These are phyloP conservation scores for Pisolithus orientalis DNA, from an alignment of 768 basidiomycete species.

Conservation along the genomic window DNA sequence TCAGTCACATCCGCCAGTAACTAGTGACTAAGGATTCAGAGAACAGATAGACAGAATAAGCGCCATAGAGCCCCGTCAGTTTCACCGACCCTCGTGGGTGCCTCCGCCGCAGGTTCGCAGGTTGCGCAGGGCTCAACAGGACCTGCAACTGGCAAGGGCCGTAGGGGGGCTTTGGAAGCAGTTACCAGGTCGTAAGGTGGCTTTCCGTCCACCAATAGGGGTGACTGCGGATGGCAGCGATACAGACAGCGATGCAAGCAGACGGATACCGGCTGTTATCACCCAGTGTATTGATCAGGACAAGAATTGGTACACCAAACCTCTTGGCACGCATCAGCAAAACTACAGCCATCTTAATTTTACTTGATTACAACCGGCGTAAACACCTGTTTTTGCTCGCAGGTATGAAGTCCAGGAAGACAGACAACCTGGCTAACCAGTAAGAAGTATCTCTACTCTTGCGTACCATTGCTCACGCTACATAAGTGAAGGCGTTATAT, in stretches of 20 bases:
- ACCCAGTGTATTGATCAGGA: slow-evolving; percentile 65
- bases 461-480: neutral
- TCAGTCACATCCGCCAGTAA: no score
- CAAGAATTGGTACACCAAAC: slow-evolving; percentile 50
- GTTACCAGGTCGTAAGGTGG: slow-evolving; percentile 73
- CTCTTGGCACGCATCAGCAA: neutral
- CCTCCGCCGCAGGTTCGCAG: slow-evolving; percentile 16
- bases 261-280: slow-evolving; percentile 78
- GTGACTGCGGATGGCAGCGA: slow-evolving; percentile 46
- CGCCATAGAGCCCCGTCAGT: slow-evolving; percentile 70
- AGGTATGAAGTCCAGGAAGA: slow-evolving; percentile 84
- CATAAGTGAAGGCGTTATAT: slow-evolving; percentile 48
- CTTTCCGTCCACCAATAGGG: slow-evolving; percentile 64
- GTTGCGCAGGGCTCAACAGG: slow-evolving; percentile 51
- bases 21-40: neutral
- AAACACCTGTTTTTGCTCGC: neutral
- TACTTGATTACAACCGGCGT: no score
- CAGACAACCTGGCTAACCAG: slow-evolving; percentile 53
- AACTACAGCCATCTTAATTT: no score
- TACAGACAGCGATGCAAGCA: slow-evolving; percentile 42
- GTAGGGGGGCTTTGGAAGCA: slow-evolving; percentile 60
- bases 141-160: slow-evolving; percentile 43
- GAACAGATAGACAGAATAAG: slow-evolving; percentile 68
- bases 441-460: slow-evolving; percentile 15
- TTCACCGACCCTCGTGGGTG: slow-evolving; percentile 44